A percentile compares a stretch with the other conserved stretches of the same genome.
phyloP scores from a whole-genome alignment of 1,139 yeast genomes.

The Nakaseomyces bracarensis region DNA sequence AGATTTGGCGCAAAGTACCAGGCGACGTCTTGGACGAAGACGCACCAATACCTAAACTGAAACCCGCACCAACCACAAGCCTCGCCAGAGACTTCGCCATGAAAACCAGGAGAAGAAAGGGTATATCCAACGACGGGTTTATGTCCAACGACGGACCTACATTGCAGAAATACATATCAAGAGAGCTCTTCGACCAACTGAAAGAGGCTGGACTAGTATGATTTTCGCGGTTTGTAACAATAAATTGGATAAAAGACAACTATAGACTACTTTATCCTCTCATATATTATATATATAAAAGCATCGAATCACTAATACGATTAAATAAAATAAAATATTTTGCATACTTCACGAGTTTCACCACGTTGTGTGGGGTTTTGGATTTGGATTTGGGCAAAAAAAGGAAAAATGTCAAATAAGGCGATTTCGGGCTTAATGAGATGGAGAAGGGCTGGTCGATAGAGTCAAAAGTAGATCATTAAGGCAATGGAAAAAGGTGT shows the following conservation, averaged over 20 bases:
- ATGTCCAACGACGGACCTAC: conserved; percentile 66
- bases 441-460: no score
- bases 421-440: conserved; percentile 1
- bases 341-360: no score
- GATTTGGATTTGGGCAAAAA: no score
- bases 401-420: no score
- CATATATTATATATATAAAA: background rate
- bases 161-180: conserved; percentile 60
- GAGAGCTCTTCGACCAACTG: conserved; percentile 47
- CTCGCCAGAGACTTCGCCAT: conserved; percentile 82
- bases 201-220: conserved; percentile 39
- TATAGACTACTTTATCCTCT: background rate
- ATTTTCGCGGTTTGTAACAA: no score
- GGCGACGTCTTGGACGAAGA: conserved; percentile 81
- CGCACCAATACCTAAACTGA: conserved; percentile 56
- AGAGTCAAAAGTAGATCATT: no score
- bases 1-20: conserved; percentile 67
- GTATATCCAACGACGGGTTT: conserved; percentile 51
- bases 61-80: conserved; percentile 62
- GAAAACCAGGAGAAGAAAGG: conserved; percentile 84
- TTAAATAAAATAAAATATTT: background rate
- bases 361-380: no score
- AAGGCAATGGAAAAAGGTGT: no score
- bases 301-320: no score
- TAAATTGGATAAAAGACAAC: no score